Conservation (phyloP, 305 asterid genomes). For the Fraxinus greggii region DNA sequence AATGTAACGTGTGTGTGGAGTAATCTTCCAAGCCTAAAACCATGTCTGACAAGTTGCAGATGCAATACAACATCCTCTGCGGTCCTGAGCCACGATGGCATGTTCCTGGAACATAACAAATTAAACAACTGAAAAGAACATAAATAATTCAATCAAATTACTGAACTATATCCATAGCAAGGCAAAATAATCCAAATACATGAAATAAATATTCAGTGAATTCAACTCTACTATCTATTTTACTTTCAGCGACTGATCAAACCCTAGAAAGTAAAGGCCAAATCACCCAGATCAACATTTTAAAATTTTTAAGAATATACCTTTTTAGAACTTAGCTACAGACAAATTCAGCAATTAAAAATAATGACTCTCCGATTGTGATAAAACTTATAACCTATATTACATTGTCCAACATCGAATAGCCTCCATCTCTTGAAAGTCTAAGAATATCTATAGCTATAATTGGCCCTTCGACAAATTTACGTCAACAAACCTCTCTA, state of each 20-base stretch:
- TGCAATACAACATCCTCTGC: conserved; percentile 76
- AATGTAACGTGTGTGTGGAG: conserved; percentile 69
- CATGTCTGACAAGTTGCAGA: conserved; percentile 82
- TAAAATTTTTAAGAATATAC: neutral
- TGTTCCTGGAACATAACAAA: conserved; percentile 65
- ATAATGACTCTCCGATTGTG: neutral
- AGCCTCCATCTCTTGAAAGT: neutral
- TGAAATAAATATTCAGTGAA: conserved; percentile 10
- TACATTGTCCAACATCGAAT: neutral
- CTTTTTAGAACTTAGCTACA: neutral
- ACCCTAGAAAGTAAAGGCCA: neutral
- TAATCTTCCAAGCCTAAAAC: conserved; percentile 76
- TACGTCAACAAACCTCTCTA: neutral
- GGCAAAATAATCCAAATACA: conserved; percentile 16
- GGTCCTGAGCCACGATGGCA: conserved; percentile 63
- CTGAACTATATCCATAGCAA: neutral
- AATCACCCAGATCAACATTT: neutral
- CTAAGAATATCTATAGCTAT: neutral
- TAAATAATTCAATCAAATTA: neutral
- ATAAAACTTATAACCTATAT: neutral
- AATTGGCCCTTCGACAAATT: neutral
- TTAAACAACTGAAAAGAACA: neutral
- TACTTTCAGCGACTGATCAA: neutral
- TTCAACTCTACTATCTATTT: conserved; percentile 6
- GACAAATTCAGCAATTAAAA: neutral